Evolutionary conservation across 148 eudicot genomes (phyloP).

Genomic region (Tetragonia tetragonoides): DNA sequence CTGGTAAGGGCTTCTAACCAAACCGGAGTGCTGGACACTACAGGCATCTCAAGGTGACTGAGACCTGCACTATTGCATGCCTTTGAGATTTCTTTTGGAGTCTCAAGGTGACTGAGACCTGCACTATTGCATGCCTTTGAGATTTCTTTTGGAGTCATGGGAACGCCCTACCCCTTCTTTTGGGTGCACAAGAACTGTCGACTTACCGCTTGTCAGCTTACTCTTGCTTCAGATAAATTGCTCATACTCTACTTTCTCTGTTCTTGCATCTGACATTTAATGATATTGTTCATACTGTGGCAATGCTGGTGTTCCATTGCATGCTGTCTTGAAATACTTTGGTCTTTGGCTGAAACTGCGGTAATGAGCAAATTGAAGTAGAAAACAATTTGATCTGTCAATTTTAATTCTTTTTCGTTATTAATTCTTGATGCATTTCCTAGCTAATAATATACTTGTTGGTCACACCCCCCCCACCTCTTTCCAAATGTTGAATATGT

Average conservation of each 20-base stretch:
- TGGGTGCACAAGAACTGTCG: not conserved
- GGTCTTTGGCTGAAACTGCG: not conserved
- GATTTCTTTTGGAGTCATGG: conserved; percentile 3
- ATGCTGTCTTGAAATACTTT: not conserved
- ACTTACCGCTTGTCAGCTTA: not conserved
- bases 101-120: too few relatives aligned
- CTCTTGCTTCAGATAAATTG: not conserved
- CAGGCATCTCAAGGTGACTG: conserved; percentile 5
- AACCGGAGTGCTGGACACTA: not conserved
- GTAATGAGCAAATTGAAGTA: not conserved
- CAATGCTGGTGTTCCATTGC: not conserved
- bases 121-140: too few relatives aligned
- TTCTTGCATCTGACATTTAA: not conserved
- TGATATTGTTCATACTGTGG: not conserved
- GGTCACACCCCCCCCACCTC: not conserved
- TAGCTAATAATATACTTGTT: not conserved
- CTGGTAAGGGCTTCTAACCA: conserved; percentile 7
- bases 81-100: conserved; percentile 4
- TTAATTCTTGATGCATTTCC: not conserved
- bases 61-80: not conserved
- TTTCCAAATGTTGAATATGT: not conserved
- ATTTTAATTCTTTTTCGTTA: not conserved
- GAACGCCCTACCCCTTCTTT: not conserved
- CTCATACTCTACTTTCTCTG: not conserved
- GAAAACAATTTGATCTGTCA: not conserved